These are phyloP conservation scores for Mycena sanguinolenta DNA, from an alignment of 768 basidiomycete genomes.

Conservation along the genomic window DNA sequence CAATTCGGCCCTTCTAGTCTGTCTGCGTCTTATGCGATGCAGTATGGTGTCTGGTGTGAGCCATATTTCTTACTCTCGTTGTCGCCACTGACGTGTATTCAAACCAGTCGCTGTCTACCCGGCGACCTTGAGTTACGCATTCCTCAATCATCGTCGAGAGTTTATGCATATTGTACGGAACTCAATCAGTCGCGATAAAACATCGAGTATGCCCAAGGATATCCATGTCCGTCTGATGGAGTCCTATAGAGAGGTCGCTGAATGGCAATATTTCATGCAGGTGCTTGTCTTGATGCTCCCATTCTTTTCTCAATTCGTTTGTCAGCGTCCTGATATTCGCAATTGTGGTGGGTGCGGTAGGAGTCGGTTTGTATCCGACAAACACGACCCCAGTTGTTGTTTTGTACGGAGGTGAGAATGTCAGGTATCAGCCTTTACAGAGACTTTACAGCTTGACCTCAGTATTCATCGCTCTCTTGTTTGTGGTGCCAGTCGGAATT, in stretches of 20 bases:
- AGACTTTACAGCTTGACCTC: not conserved
- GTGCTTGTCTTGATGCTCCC: conserved; percentile 19
- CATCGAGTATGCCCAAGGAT: conserved; percentile 49
- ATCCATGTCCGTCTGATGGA: conserved; percentile 59
- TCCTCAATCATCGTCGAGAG: conserved; percentile 59
- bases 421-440: not conserved
- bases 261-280: conserved; percentile 57
- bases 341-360: conserved; percentile 46
- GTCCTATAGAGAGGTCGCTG: conserved; percentile 55
- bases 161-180: conserved; percentile 43
- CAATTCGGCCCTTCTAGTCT: not conserved
- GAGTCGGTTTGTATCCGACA: conserved; percentile 47
- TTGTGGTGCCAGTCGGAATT: conserved; percentile 49
- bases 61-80: conserved; percentile 27
- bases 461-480: conserved; percentile 37
- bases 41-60: conserved; percentile 42
- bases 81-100: conserved; percentile 33
- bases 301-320: not conserved
- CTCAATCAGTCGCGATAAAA: conserved; percentile 46
- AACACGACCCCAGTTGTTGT: conserved; percentile 47
- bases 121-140: conserved; percentile 53
- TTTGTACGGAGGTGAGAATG: conserved; percentile 36
- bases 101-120: conserved; percentile 41
- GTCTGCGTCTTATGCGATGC: conserved; percentile 43
- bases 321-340: conserved; percentile 41